Conservation (phyloP, 306 rosid genomes). For the cucumber (Cucumis sativus) region Cucumber_9930_V3 NC_026658.2:14695001-14695500, state of each 20-base stretch:
- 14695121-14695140: not conserved
- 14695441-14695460: conserved; percentile 85
- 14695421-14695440: conserved; percentile 55
- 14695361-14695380: conserved; percentile 64
- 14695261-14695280: not conserved
- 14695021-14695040: not conserved
- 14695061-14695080: not conserved
- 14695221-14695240: not conserved
- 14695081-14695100: not conserved
- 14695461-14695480: conserved; percentile 97
- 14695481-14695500: conserved; percentile 92
- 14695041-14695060: not conserved
- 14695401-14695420: conserved; percentile 57
- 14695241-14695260: not conserved
- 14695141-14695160: not conserved
- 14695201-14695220: not conserved
- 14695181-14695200: not conserved
- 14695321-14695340: conserved; percentile 39
- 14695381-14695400: conserved; percentile 61
- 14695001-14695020: not conserved
- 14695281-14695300: conserved; percentile 54
- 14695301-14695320: conserved; percentile 43
- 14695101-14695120: not conserved
- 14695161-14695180: not conserved
- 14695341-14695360: conserved; percentile 48